Percentiles rank a stretch among this genome's conserved stretches.
These are phyloP conservation scores for Schwanniomyces vanrijiae DNA, from an alignment of 805 yeast species.

Conservation along the genomic window DNA sequence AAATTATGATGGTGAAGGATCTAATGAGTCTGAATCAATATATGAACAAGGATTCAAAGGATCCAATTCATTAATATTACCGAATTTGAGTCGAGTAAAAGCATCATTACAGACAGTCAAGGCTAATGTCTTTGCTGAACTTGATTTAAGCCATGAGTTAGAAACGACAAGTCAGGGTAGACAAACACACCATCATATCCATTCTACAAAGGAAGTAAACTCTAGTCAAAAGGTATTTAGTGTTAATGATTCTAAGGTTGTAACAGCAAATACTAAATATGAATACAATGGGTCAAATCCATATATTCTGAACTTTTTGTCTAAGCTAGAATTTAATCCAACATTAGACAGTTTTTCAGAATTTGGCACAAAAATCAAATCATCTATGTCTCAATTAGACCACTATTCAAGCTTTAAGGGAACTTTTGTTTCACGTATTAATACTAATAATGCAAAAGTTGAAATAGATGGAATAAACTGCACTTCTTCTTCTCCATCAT, in stretches of 20 bases:
- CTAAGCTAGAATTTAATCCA: constrained; percentile 54
- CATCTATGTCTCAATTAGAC: not conserved
- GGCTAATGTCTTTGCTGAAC: constrained; percentile 47
- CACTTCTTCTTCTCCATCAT: constrained; percentile 59
- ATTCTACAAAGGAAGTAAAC: constrained; percentile 8
- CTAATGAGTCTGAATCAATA: not conserved
- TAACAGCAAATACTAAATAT: constrained; percentile 41
- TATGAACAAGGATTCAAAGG: constrained; percentile 10
- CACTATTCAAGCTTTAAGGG: constrained; percentile 41
- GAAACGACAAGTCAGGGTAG: constrained; percentile 2
- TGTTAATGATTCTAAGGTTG: constrained; percentile 28
- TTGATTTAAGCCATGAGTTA: constrained; percentile 30
- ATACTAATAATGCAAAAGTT: constrained; percentile 55
- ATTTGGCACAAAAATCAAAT: constrained; percentile 49
- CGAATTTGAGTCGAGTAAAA: constrained; percentile 26
- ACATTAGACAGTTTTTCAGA: constrained; percentile 60
- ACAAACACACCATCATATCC: constrained; percentile 13
- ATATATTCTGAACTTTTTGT: constrained; percentile 57
- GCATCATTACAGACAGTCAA: constrained; percentile 42
- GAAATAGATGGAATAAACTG: constrained; percentile 46
- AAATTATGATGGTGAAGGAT: not conserved
- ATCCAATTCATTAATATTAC: constrained; percentile 26
- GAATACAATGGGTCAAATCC: constrained; percentile 72
- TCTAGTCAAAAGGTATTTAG: constrained; percentile 39
- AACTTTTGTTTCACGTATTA: constrained; percentile 57